Percentiles rank a stretch among this genome's conserved stretches.
phyloP scores from a whole-genome alignment of 306 rosid genomes.

The Pyrus bretschneideri region DNA sequence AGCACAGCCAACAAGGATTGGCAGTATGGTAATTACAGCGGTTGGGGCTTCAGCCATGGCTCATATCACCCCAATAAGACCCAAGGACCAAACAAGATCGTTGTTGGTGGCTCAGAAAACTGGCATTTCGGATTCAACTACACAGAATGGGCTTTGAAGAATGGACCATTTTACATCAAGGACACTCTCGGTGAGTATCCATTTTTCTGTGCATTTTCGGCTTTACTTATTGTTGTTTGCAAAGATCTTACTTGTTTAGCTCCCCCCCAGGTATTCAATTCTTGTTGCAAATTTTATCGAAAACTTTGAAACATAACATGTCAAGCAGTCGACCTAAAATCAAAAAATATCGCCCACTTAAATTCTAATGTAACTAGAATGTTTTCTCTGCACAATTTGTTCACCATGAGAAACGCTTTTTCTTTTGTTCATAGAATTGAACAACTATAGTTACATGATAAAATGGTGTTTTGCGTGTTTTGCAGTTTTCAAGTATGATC shows the following conservation, averaged over 20 bases:
- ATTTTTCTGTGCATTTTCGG: not conserved
- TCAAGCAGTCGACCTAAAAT: not conserved
- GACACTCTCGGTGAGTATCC: slow-evolving; percentile 49
- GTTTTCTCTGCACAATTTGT: not conserved
- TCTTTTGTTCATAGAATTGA: not conserved
- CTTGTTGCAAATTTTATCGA: not conserved
- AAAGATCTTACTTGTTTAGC: too few species aligned
- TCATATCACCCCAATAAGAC: not conserved
- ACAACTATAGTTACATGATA: not conserved
- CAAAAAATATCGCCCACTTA: too few species aligned
- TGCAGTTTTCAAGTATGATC: slow-evolving; percentile 66
- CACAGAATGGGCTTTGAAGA: slow-evolving; percentile 42
- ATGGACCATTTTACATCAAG: slow-evolving; percentile 42
- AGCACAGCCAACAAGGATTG: slow-evolving; percentile 36
- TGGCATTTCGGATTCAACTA: slow-evolving; percentile 58
- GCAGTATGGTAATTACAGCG: slow-evolving; percentile 21
- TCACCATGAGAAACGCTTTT: not conserved
- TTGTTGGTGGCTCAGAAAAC: slow-evolving; percentile 46
- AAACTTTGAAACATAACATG: not conserved
- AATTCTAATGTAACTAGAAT: not conserved
- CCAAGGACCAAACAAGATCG: slow-evolving; percentile 20
- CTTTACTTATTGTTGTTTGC: not conserved
- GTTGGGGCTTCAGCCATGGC: slow-evolving; percentile 3
- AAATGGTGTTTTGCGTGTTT: not conserved
- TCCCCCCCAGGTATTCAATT: too few species aligned